Evolutionary conservation across 2,329 filamentous ascomycete genomes (phyloP).

Genomic region (Aspergillus novoparasiticus): DNA sequence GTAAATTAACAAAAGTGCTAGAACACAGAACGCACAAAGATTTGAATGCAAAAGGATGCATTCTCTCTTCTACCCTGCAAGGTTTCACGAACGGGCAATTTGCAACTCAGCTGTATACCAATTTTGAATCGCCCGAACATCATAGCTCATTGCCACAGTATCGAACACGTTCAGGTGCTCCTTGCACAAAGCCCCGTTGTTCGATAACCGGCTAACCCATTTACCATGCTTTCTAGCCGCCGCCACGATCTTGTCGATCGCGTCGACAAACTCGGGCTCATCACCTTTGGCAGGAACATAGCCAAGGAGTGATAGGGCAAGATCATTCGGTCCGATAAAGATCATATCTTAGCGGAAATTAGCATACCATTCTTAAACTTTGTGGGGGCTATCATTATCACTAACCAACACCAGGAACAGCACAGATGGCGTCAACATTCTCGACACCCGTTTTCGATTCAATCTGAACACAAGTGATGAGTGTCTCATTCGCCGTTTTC

Average conservation of each 20-base stretch:
- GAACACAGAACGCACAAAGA: neutral
- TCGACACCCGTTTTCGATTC: constrained; percentile 42
- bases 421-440: constrained; percentile 44
- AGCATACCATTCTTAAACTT: neutral
- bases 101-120: constrained; percentile 44
- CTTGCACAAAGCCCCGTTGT: constrained; percentile 37
- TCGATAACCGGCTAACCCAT: constrained; percentile 60
- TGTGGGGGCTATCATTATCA: neutral
- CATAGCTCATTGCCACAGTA: constrained; percentile 49
- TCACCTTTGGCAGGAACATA: neutral
- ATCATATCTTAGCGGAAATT: constrained; percentile 18
- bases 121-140: constrained; percentile 52
- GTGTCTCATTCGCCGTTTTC: constrained; percentile 33
- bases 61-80: neutral
- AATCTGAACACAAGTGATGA: constrained; percentile 41
- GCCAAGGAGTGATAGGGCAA: neutral
- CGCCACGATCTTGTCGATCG: constrained; percentile 59
- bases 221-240: constrained; percentile 65
- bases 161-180: constrained; percentile 44
- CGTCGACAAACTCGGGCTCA: constrained; percentile 59
- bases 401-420: constrained; percentile 36
- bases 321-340: constrained; percentile 39
- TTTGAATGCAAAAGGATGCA: neutral
- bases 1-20: no score
- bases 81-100: constrained; percentile 42